Evolutionary conservation across 345 rosid species (phyloP).

Genomic region (Anacardium occidentale): DNA sequence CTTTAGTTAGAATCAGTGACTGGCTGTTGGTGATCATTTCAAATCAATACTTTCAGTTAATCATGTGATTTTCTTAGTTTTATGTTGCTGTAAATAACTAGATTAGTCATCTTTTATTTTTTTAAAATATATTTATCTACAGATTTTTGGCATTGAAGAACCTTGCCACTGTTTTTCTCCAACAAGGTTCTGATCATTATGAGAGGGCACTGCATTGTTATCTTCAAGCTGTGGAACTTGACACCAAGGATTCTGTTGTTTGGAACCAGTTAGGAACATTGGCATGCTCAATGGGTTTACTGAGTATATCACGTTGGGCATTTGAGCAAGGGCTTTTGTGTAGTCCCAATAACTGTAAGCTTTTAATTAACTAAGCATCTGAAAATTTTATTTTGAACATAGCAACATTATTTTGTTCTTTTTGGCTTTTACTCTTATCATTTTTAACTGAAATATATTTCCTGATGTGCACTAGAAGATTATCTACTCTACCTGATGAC

Average conservation of each 20-base stretch:
- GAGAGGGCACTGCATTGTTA: slow-evolving; percentile 86
- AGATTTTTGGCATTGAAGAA: slow-evolving; percentile 96
- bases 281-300: slow-evolving; percentile 90
- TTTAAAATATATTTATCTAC: slow-evolving; percentile 23
- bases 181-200: slow-evolving; percentile 77
- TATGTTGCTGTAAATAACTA: background rate
- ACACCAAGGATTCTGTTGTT: slow-evolving; percentile 89
- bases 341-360: slow-evolving; percentile 95
- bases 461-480: background rate
- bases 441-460: background rate
- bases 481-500: slow-evolving; percentile 6
- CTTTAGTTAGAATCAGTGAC: background rate
- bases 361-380: slow-evolving; percentile 3
- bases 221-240: slow-evolving; percentile 97
- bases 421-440: slow-evolving; percentile 5
- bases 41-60: background rate
- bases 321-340: slow-evolving; percentile 98
- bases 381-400: background rate
- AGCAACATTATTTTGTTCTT: background rate
- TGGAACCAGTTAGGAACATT: slow-evolving; percentile 98
- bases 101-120: slow-evolving; percentile 6
- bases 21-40: background rate
- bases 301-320: slow-evolving; percentile 95
- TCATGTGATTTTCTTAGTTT: background rate
- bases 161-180: slow-evolving; percentile 85